A percentile compares a stretch with the other conserved stretches of the same genome.
These are phyloP conservation scores for Mycena epipterygia DNA, from an alignment of 768 basidiomycete species.

Conservation along the genomic window DNA sequence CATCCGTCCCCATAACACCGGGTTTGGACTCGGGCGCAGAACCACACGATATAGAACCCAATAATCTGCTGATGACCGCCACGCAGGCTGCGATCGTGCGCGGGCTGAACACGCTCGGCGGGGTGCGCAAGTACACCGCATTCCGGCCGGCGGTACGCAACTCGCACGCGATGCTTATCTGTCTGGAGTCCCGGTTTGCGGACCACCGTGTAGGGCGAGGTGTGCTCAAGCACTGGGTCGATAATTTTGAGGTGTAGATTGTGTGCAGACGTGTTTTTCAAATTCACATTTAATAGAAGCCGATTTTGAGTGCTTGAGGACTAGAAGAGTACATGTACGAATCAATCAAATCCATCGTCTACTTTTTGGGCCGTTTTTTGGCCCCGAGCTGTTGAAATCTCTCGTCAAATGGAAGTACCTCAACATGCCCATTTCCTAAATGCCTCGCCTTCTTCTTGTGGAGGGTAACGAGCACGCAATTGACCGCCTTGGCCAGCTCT, in stretches of 20 bases:
- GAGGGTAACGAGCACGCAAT: neutral
- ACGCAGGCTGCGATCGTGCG: neutral
- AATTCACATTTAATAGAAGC: too few relatives aligned
- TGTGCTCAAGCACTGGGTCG: conserved; percentile 46
- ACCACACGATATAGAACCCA: neutral
- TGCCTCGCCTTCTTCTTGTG: conserved; percentile 1
- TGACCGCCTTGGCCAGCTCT: neutral
- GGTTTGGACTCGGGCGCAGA: neutral
- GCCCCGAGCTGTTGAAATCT: neutral
- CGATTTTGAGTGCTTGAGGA: too few relatives aligned
- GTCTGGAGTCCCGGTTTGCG: conserved; percentile 41
- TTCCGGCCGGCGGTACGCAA: conserved; percentile 44
- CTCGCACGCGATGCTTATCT: conserved; percentile 47
- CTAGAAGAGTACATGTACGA: too few relatives aligned
- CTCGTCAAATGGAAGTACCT: neutral
- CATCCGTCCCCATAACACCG: neutral
- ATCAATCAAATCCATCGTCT: too few relatives aligned
- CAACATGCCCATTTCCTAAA: neutral
- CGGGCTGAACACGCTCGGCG: conserved; percentile 41
- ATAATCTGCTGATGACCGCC: neutral
- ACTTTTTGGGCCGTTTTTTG: neutral
- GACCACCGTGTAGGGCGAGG: conserved; percentile 43
- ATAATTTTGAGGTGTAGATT: conserved; percentile 40
- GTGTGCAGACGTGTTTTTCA: neutral
- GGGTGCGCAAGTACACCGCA: conserved; percentile 44